Base-by-base conservation (phyloP, 2,329 filamentous ascomycete genomes). In the Colletotrichum melonis region DNA sequence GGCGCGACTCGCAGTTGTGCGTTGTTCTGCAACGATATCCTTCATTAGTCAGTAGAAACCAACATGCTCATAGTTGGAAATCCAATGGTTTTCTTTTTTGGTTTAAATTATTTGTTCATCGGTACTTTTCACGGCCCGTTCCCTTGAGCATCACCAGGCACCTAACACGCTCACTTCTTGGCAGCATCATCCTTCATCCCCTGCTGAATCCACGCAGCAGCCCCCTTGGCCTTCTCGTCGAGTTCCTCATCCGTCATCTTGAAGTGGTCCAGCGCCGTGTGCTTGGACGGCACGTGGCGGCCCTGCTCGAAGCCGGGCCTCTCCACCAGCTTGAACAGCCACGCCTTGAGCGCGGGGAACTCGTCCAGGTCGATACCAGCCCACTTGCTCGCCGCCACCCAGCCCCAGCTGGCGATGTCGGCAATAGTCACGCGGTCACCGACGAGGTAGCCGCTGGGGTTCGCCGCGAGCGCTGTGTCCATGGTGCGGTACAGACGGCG, bases 331-430 rank as follows among this genome's bases (percentile, higher is more conserved):
- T 87, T 88, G 77, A 93, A 89, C 74, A 96, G 88, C 95, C 95
- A 98, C 49, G 90, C 90, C 79, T 94, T 91, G 74, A 98, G 81
- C 62, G 89, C 81, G 3, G 94, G 94, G 82, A 96, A 97, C 73
- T 95, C 91, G 1, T 91, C 85, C 67, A 96, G 90, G 63, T 95
- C 89, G 56, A 86, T 63, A 46, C 83, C 84, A 3, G 82, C 76
- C 84, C 84, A 86, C 57, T 80, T 82, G 46, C 85, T 81, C 16
- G 81, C 66, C 5, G 91, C 86, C 5, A 96, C 88, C 94, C 95
- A 97, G 30, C 94, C 94, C 89, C 92, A 95, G 81, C 90, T 90
- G 55, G 94, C 87, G 73, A 98, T 93, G 81, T 98, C 95, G 1
- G 94, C 94, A 76, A 94, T 91, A 56, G 93, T 94, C 74, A 88